These are phyloP conservation scores for Malus hybrid DNA, from an alignment of 331 rosid genomes.

Conservation along the genomic window DNA sequence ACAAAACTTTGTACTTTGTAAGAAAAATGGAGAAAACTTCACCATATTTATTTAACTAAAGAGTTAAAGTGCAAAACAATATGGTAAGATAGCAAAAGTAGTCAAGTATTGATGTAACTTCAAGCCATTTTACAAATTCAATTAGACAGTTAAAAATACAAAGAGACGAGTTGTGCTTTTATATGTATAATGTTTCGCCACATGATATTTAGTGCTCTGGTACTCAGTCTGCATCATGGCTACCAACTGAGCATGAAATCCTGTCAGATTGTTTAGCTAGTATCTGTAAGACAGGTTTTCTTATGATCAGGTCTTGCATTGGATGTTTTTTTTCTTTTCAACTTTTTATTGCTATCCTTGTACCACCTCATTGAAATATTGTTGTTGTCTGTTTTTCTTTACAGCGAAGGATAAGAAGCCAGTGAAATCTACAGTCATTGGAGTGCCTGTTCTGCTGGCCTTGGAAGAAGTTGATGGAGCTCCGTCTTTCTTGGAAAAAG, in stretches of 20 bases:
- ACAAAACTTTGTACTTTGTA: not conserved
- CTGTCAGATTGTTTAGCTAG: not conserved
- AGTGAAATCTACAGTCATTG: slow-evolving; percentile 55
- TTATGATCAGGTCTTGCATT: slow-evolving; percentile 8
- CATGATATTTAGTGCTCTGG: not conserved
- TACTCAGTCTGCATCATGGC: not conserved
- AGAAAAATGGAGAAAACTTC: not conserved
- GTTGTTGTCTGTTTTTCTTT: slow-evolving; percentile 21
- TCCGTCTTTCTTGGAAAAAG: slow-evolving; percentile 95
- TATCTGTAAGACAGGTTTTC: not conserved
- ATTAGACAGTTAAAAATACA: not conserved
- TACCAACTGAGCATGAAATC: not conserved
- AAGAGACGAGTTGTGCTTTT: not conserved
- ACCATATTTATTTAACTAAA: not conserved
- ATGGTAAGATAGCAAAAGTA: not conserved
- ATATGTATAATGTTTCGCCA: not conserved
- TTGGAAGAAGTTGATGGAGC: slow-evolving; percentile 93
- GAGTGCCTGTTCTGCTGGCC: slow-evolving; percentile 89
- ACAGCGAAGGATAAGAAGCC: slow-evolving; percentile 58
- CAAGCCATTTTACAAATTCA: not conserved
- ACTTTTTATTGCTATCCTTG: slow-evolving; percentile 20
- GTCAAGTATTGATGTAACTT: not conserved
- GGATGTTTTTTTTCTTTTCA: slow-evolving; percentile 3
- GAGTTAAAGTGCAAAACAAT: not conserved
- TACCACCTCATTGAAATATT: slow-evolving; percentile 10